Conservation (phyloP, 805 yeast genomes). For the Candida nemodendra region DNA sequence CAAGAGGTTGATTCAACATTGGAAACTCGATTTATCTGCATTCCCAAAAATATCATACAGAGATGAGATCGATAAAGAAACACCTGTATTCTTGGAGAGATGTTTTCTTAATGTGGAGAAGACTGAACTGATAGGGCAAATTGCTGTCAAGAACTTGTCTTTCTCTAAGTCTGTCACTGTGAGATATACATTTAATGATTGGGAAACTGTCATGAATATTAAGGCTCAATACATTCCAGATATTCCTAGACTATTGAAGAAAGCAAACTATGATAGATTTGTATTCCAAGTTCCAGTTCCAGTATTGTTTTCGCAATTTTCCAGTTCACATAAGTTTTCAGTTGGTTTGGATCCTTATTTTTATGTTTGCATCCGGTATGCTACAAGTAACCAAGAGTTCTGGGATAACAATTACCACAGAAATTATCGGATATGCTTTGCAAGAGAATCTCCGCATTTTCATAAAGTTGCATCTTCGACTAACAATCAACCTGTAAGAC, state of each 20-base stretch:
- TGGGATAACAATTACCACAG: conserved; percentile 75
- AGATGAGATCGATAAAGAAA: conserved; percentile 40
- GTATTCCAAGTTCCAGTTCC: conserved; percentile 58
- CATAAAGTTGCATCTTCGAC: neutral
- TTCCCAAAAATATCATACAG: conserved; percentile 46
- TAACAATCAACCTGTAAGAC: neutral
- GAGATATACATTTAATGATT: conserved; percentile 72
- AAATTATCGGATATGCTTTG: conserved; percentile 55
- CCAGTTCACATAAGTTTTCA: conserved; percentile 23
- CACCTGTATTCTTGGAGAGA: conserved; percentile 62
- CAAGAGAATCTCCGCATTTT: conserved; percentile 4
- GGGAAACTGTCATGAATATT: conserved; percentile 74
- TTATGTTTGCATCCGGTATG: conserved; percentile 57
- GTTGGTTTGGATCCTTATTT: conserved; percentile 21
- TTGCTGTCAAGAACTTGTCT: conserved; percentile 74
- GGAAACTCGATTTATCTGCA: conserved; percentile 44
- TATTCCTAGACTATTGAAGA: conserved; percentile 45
- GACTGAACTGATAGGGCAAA: conserved; percentile 61
- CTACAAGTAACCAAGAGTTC: conserved; percentile 46
- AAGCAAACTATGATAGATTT: conserved; percentile 66
- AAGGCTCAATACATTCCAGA: conserved; percentile 62
- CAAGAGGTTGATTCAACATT: conserved; percentile 29
- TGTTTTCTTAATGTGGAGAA: conserved; percentile 58
- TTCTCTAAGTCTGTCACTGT: conserved; percentile 67
- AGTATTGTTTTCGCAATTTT: conserved; percentile 33